Percentiles rank a stretch among this genome's conserved stretches.
Evolutionary conservation across 768 basidiomycete genomes (phyloP).

Genomic region (Lactarius psammicola): DNA sequence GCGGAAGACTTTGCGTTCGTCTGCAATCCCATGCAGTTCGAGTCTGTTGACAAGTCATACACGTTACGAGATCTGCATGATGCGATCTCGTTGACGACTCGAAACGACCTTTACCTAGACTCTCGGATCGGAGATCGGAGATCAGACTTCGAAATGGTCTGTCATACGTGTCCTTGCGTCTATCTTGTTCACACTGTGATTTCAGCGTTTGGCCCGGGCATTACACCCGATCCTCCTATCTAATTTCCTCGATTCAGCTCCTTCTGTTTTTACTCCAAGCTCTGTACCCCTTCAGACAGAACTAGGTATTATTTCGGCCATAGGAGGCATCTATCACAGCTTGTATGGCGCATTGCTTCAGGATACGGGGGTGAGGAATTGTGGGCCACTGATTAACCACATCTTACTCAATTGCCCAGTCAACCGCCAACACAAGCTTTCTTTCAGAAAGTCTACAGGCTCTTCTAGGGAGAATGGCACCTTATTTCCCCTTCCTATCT

Average conservation of each 20-base stretch:
- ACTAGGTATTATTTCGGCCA: constrained; percentile 54
- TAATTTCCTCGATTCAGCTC: constrained; percentile 85
- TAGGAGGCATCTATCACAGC: constrained; percentile 54
- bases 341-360: constrained; percentile 61
- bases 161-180: not conserved
- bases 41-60: constrained; percentile 27
- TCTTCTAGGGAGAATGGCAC: constrained; percentile 69
- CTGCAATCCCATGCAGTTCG: constrained; percentile 12
- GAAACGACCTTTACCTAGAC: constrained; percentile 17
- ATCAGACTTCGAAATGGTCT: constrained; percentile 16
- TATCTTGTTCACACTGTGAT: not conserved
- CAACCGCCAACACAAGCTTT: constrained; percentile 31
- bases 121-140: constrained; percentile 26
- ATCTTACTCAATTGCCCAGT: constrained; percentile 2
- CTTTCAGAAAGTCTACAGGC: constrained; percentile 50
- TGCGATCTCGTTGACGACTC: constrained; percentile 8
- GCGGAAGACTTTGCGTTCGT: constrained; percentile 36
- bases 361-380: constrained; percentile 40
- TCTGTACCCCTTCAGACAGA: constrained; percentile 58
- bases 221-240: constrained; percentile 79
- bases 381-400: not conserved
- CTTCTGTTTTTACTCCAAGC: constrained; percentile 72
- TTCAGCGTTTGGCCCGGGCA: constrained; percentile 64
- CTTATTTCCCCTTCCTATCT: constrained; percentile 79
- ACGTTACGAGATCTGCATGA: constrained; percentile 31